Conservation (phyloP, 129 eudicot species). For the Helianthus annuus region DNA sequence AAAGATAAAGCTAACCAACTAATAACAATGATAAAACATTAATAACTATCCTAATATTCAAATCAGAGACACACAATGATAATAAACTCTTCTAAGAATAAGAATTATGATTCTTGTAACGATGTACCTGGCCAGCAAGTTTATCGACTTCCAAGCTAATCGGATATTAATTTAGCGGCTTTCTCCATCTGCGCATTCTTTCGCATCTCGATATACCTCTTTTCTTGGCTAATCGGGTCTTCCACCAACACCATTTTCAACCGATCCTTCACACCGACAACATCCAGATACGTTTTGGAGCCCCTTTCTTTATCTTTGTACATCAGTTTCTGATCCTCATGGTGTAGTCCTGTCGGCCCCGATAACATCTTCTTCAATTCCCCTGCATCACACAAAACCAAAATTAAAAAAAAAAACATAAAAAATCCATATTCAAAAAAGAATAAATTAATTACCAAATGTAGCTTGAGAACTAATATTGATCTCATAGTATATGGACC, state of each 20-base stretch:
- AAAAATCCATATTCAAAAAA: not conserved
- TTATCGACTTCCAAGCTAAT: constrained; percentile 91
- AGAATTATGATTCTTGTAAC: not conserved
- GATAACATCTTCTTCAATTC: constrained; percentile 89
- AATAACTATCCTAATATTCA: too few species aligned
- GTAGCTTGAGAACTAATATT: constrained; percentile 76
- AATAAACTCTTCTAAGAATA: too few species aligned
- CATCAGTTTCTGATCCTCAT: constrained; percentile 78
- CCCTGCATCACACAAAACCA: constrained; percentile 39
- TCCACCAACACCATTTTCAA: constrained; percentile 80
- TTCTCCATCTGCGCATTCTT: constrained; percentile 78
- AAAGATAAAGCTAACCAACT: too few species aligned
- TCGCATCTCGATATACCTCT: constrained; percentile 73
- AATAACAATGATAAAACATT: too few species aligned
- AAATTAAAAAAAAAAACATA: not conserved
- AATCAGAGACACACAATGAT: too few species aligned
- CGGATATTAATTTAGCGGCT: constrained; percentile 68
- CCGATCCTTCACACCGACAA: constrained; percentile 73
- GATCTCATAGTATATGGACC: constrained; percentile 70
- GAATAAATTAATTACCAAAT: constrained; percentile 51
- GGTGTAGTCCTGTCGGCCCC: constrained; percentile 91
- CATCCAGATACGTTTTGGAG: constrained; percentile 63
- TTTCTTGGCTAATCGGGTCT: constrained; percentile 88
- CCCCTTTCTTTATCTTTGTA: constrained; percentile 75
- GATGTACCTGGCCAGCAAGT: constrained; percentile 76